Conservation (phyloP, 169 alveolate genomes). For the Plasmodium malariae region DNA sequence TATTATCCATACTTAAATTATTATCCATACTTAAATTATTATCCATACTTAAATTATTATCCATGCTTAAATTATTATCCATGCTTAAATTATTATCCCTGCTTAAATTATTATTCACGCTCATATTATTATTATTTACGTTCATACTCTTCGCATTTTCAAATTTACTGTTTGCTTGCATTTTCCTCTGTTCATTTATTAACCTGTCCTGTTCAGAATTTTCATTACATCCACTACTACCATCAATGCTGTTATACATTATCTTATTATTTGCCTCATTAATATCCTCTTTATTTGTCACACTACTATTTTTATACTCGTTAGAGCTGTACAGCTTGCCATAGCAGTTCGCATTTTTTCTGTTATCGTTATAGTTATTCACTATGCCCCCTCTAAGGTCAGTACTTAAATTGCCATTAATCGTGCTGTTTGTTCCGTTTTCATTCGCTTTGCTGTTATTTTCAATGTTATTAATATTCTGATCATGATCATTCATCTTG, state of each 20-base stretch:
- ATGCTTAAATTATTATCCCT: background rate
- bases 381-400: no score
- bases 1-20: background rate
- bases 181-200: constrained; percentile 8
- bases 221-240: background rate
- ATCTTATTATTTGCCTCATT: constrained; percentile 4
- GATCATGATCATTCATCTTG: background rate
- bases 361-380: no score
- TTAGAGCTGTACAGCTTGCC: no score
- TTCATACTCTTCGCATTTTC: background rate
- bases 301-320: no score
- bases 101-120: background rate
- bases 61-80: background rate
- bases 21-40: background rate
- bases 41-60: background rate
- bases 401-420: no score
- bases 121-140: background rate
- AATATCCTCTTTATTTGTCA: no score
- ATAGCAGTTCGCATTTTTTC: no score
- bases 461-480: background rate
- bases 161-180: background rate
- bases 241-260: background rate
- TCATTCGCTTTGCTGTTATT: background rate
- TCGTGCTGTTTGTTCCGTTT: background rate
- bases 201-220: background rate